A percentile compares a stretch with the other conserved stretches of the same genome.
phyloP scores from a whole-genome alignment of 768 basidiomycete genomes.

The Termitomyces sp. region DNA sequence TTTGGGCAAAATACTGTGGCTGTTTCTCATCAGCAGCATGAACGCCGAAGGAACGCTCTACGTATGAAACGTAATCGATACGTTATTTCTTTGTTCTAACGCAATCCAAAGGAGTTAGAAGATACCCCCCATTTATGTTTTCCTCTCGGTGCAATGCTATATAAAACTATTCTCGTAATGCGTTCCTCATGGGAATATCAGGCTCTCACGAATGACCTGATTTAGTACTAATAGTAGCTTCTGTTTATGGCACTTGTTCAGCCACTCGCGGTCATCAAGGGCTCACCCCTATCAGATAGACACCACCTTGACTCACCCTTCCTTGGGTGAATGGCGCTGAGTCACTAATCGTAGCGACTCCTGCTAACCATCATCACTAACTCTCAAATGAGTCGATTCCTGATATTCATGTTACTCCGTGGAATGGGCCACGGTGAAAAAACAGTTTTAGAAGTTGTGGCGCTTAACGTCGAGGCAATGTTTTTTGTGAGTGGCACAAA shows the following conservation, averaged over 20 bases:
- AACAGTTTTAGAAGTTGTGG: neutral
- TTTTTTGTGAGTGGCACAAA: neutral
- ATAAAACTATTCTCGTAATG: neutral
- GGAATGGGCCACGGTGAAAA: neutral
- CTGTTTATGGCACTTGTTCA: neutral
- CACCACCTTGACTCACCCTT: neutral
- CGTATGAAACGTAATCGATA: neutral
- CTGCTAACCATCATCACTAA: neutral
- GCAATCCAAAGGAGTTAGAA: neutral
- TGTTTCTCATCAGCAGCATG: conserved; percentile 15
- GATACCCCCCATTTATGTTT: neutral
- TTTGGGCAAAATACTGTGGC: conserved; percentile 24
- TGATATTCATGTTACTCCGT: too few relatives aligned
- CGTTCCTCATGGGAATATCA: neutral
- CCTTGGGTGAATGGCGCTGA: neutral
- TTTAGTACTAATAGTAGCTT: neutral
- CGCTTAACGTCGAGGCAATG: neutral
- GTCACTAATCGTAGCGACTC: neutral
- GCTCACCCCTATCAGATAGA: neutral
- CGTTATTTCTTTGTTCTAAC: neutral
- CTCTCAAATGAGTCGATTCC: neutral
- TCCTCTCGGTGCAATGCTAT: neutral
- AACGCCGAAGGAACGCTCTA: neutral
- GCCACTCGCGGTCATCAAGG: neutral
- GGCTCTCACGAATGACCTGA: neutral